These are phyloP conservation scores for Panaeolus papilionaceus DNA, from an alignment of 768 basidiomycete species.

Conservation along the genomic window DNA sequence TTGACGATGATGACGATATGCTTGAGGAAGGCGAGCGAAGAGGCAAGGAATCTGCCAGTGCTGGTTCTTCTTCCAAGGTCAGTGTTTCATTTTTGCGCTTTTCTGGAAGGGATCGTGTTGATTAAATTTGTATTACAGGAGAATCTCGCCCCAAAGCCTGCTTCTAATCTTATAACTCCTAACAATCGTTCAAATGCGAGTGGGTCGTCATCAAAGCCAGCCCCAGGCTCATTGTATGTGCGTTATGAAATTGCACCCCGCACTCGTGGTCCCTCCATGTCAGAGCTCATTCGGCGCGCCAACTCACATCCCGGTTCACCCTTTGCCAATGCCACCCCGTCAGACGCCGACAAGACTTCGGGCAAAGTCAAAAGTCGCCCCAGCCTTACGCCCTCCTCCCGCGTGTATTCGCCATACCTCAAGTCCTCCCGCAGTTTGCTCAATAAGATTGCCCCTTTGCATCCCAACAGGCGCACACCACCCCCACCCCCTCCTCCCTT, in stretches of 20 bases:
- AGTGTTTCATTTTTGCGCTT: not conserved
- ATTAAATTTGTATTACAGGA: conserved; percentile 30
- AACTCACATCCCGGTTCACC: conserved; percentile 73
- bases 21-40: conserved; percentile 10
- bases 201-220: conserved; percentile 26
- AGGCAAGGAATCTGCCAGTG: conserved; percentile 12
- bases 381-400: conserved; percentile 17
- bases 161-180: conserved; percentile 19
- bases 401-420: conserved; percentile 62
- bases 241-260: conserved; percentile 56
- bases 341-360: conserved; percentile 20
- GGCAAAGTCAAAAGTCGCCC: conserved; percentile 22
- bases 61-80: conserved; percentile 28
- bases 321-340: conserved; percentile 39
- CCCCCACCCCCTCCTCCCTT: conserved; percentile 76
- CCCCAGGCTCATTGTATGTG: conserved; percentile 35
- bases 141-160: conserved; percentile 29
- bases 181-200: conserved; percentile 20
- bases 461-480: conserved; percentile 74
- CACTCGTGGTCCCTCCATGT: conserved; percentile 65
- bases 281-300: conserved; percentile 76
- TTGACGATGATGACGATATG: not conserved
- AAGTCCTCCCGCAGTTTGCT: conserved; percentile 70
- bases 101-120: not conserved
- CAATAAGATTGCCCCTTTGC: conserved; percentile 76